Evolutionary conservation across 129 eudicot species (phyloP), one percentile per base, ranked within the genome.

Genomic region (Oenanthe sinensis): DNA sequence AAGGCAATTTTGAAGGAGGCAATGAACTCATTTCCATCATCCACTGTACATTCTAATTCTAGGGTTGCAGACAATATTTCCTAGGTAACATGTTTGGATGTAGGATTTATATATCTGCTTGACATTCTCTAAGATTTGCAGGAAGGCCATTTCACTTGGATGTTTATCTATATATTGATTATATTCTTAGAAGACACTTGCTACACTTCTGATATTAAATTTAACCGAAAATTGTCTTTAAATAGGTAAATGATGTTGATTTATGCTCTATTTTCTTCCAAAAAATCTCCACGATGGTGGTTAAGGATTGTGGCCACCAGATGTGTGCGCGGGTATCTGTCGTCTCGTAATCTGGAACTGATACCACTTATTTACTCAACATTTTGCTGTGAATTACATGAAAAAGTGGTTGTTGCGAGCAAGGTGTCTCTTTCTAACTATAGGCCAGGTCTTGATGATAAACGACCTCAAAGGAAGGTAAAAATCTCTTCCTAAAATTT

Each of bases 381-480:
- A 45, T 85, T 78, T 26, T 78, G 74, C 83, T 92, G 99, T 90
- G 97, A 87, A 83, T 76, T 88, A 20, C 92, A 96, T 78, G 99
- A 97, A 68, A 96, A 96, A 83, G 97, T 90, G 78, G 88, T 96
- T 65, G 99, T 96, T 85, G 97, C 94, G 44, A 92, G 99, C 88
- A 96, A 96, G 92, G 90, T 85, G 72, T 97, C 97, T 81, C 99
- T 96, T 86, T 97, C 99, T 65, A 90, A 92, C 74, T 96, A 96
- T 82, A 86, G 99, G 78, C 97, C 99, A 60, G 99, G 92, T 85
- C 91, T 96, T 81, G 99, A 96, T 85, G 99, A 96, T 90, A 96
- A 92, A 81, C 97, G 99, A 70, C 99, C 99, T 81, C 99, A 96
- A 77, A 87, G 99, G 84, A 97, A 96, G 97, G 99, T 95, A 83